Evolutionary conservation across 805 yeast genomes (phyloP).

Genomic region (Cyberlindnera euphorbiiphila): DNA sequence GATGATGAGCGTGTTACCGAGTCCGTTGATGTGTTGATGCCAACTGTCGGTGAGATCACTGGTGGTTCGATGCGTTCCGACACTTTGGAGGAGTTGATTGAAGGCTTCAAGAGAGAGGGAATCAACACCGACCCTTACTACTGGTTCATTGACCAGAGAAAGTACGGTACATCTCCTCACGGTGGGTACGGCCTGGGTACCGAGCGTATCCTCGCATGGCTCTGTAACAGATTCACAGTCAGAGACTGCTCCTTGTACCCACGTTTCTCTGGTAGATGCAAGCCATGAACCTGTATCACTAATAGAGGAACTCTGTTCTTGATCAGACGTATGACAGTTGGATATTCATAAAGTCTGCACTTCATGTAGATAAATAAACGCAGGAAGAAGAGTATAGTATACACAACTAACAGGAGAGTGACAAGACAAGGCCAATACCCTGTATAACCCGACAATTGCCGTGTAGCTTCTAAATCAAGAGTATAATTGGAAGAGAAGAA

Average conservation of each 20-base stretch:
- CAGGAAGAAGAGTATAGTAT: too few species aligned
- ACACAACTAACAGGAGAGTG: too few species aligned
- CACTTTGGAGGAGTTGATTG: constrained; percentile 74
- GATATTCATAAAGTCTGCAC: too few species aligned
- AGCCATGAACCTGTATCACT: constrained; percentile 80
- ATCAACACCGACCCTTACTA: constrained; percentile 81
- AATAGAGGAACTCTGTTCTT: too few species aligned
- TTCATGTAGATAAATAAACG: too few species aligned
- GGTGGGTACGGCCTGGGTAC: constrained; percentile 99
- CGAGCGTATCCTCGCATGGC: constrained; percentile 97
- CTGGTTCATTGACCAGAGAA: constrained; percentile 95
- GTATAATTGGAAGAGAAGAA: neutral
- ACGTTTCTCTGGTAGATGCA: constrained; percentile 96
- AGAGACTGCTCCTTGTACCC: constrained; percentile 98
- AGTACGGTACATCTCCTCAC: constrained; percentile 96
- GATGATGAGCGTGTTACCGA: constrained; percentile 96
- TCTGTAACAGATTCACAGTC: constrained; percentile 95
- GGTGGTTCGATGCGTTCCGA: constrained; percentile 99
- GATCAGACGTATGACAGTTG: too few species aligned
- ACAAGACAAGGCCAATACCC: too few species aligned
- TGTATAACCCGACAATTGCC: too few species aligned
- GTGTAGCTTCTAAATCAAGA: neutral
- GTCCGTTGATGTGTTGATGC: constrained; percentile 97
- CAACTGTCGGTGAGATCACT: constrained; percentile 97
- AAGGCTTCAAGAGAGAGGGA: constrained; percentile 90